Evolutionary conservation across 768 basidiomycete species (phyloP).

Genomic region (Neoboletus subvelutipes): DNA sequence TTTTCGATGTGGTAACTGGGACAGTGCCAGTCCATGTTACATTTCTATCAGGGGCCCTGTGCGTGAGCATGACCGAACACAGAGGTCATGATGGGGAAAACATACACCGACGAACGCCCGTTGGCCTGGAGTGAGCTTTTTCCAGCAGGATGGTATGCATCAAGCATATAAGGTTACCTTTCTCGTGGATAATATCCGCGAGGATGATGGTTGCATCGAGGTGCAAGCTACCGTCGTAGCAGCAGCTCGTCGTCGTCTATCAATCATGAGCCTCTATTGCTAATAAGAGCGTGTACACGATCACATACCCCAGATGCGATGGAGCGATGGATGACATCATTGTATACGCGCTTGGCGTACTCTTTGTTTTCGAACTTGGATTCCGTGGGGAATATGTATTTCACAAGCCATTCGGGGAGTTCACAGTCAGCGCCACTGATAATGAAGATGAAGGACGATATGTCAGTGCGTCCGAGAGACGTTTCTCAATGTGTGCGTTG

Average conservation of each 20-base stretch:
- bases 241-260: constrained; percentile 87
- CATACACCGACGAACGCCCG: constrained; percentile 81
- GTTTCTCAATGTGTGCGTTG: neutral
- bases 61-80: constrained; percentile 9
- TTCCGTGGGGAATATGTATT: constrained; percentile 86
- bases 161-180: constrained; percentile 39
- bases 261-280: constrained; percentile 3
- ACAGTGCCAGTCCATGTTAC: constrained; percentile 54
- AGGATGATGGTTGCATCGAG: constrained; percentile 73
- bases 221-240: constrained; percentile 84
- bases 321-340: constrained; percentile 62
- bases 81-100: neutral
- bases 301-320: constrained; percentile 70
- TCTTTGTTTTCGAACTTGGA: constrained; percentile 60
- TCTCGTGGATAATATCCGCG: constrained; percentile 63
- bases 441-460: neutral
- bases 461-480: neutral
- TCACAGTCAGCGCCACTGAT: constrained; percentile 76
- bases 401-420: constrained; percentile 80
- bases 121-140: constrained; percentile 52
- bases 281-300: neutral
- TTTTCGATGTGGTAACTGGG: constrained; percentile 66
- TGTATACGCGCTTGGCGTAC: constrained; percentile 69
- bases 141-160: constrained; percentile 1
- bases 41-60: constrained; percentile 19